A percentile compares a stretch with the other conserved stretches of the same genome.
Conservation (phyloP, 176 grass and related monocot species). For the Phyllostachys edulis region DNA sequence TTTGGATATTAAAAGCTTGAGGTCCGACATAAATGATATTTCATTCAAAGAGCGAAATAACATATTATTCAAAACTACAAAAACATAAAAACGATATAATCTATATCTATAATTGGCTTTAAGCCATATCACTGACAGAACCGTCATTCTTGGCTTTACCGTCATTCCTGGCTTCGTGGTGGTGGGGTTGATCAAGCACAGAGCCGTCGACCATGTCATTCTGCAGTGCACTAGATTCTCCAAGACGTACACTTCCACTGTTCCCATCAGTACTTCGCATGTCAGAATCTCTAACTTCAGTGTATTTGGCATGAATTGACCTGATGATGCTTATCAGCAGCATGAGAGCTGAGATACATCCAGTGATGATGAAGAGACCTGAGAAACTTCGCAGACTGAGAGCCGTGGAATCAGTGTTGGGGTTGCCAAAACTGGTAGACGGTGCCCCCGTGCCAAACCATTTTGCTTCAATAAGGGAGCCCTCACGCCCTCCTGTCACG, state of each 20-base stretch:
- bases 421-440: not conserved
- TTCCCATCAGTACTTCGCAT: not conserved
- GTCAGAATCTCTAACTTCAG: not conserved
- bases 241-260: not conserved
- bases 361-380: not conserved
- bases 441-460: conserved; percentile 33
- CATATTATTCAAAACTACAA: too few relatives aligned
- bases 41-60: too few relatives aligned
- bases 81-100: too few relatives aligned
- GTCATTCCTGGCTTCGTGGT: not conserved
- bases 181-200: not conserved
- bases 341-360: not conserved
- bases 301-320: not conserved
- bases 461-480: conserved; percentile 14
- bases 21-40: too few relatives aligned
- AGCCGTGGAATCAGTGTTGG: not conserved
- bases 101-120: too few relatives aligned
- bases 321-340: not conserved
- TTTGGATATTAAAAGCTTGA: too few relatives aligned
- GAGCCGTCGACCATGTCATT: not conserved
- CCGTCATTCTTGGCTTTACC: not conserved
- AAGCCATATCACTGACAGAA: too few relatives aligned
- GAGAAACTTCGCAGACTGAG: conserved; percentile 21
- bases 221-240: not conserved
- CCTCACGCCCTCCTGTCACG: conserved; percentile 29